These are phyloP conservation scores for Capsicum chinense DNA, from an alignment of 257 asterid genomes.

Conservation along the genomic window DNA sequence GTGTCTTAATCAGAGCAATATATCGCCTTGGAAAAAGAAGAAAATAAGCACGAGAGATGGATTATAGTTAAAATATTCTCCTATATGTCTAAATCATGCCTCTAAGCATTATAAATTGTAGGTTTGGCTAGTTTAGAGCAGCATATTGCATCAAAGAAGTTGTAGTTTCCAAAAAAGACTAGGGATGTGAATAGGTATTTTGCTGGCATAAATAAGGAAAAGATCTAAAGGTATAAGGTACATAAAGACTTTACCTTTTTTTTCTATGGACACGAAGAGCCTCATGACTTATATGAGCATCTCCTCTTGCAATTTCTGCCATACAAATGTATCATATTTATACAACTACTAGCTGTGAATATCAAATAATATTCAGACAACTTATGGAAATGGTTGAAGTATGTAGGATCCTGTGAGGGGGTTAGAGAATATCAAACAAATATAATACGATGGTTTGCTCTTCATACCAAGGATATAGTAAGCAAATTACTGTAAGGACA, in stretches of 20 bases:
- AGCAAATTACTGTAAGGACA: too few relatives aligned
- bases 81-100: background rate
- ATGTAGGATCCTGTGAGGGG: background rate
- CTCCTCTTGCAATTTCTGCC: too few relatives aligned
- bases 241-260: too few relatives aligned
- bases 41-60: background rate
- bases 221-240: background rate
- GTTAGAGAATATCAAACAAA: too few relatives aligned
- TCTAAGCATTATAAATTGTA: too few relatives aligned
- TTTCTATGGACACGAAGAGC: too few relatives aligned
- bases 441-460: too few relatives aligned
- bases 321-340: too few relatives aligned
- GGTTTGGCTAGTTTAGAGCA: background rate
- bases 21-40: background rate
- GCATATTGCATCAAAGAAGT: background rate
- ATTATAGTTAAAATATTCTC: background rate
- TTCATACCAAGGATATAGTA: too few relatives aligned
- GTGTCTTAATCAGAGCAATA: background rate
- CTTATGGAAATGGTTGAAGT: background rate
- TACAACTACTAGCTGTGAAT: too few relatives aligned
- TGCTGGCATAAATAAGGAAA: background rate
- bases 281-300: too few relatives aligned
- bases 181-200: slow-evolving; percentile 6
- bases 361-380: too few relatives aligned
- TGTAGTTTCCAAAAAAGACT: background rate